Percentiles rank a stretch among this genome's conserved stretches.
Conservation (phyloP, 768 basidiomycete genomes). For the Austroboletus eburneus region DNA sequence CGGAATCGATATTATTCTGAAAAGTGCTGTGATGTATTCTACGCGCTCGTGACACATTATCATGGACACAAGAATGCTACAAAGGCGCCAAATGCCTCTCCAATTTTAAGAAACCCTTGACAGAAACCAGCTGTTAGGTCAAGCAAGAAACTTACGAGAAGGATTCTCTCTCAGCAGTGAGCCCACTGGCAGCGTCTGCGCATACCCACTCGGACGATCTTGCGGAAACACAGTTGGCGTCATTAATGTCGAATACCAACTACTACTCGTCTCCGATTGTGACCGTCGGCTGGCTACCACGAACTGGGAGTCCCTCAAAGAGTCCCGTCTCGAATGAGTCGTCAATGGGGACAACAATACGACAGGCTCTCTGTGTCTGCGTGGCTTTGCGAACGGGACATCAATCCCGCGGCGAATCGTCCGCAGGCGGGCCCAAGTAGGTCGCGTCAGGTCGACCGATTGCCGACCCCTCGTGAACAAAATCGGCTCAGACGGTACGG, state of each 20-base stretch:
- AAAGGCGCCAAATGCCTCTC: not conserved
- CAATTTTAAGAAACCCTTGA: not conserved
- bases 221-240: slow-evolving; percentile 36
- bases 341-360: slow-evolving; percentile 31
- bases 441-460: slow-evolving; percentile 30
- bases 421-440: slow-evolving; percentile 47
- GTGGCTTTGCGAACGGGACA: slow-evolving; percentile 42
- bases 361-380: slow-evolving; percentile 16
- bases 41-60: not conserved
- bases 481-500: slow-evolving; percentile 12
- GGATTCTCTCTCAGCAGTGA: slow-evolving; percentile 18
- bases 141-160: slow-evolving; percentile 12
- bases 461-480: slow-evolving; percentile 15
- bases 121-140: slow-evolving; percentile 4
- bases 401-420: slow-evolving; percentile 52
- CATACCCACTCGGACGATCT: slow-evolving; percentile 49
- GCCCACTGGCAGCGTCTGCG: slow-evolving; percentile 36
- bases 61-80: slow-evolving; percentile 8
- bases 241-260: slow-evolving; percentile 11
- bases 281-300: slow-evolving; percentile 21
- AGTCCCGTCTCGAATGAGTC: slow-evolving; percentile 23
- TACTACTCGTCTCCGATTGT: slow-evolving; percentile 25
- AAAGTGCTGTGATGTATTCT: slow-evolving; percentile 1
- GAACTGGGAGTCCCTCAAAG: slow-evolving; percentile 31
- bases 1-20: slow-evolving; percentile 8